Evolutionary conservation across 805 yeast species (phyloP).

Genomic region (Wickerhamiella azyma): DNA sequence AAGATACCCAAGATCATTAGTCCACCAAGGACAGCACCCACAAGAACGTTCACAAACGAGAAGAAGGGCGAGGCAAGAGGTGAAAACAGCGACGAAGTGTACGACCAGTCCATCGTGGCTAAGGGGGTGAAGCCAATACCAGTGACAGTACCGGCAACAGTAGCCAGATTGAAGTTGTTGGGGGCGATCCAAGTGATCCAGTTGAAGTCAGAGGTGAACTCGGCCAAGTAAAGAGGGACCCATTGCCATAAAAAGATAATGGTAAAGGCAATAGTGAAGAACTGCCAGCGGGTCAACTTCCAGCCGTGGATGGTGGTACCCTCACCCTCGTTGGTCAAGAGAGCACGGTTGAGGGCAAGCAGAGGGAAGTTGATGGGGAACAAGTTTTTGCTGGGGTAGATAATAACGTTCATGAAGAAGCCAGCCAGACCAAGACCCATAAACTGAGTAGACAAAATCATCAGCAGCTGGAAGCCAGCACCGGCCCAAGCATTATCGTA

Average conservation of each 20-base stretch:
- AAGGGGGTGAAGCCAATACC: slow-evolving; percentile 32
- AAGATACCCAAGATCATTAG: slow-evolving; percentile 26
- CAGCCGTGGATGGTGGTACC: slow-evolving; percentile 38
- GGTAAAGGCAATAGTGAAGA: slow-evolving; percentile 34
- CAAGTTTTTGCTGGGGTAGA: slow-evolving; percentile 31
- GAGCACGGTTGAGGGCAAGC: slow-evolving; percentile 38
- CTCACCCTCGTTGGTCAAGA: slow-evolving; percentile 17
- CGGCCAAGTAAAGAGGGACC: slow-evolving; percentile 55
- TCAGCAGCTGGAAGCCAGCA: slow-evolving; percentile 33
- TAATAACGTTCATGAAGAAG: slow-evolving; percentile 37
- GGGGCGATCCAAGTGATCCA: slow-evolving; percentile 48
- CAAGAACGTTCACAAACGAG: slow-evolving; percentile 22
- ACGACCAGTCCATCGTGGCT: slow-evolving; percentile 34
- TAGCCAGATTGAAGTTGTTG: slow-evolving; percentile 43
- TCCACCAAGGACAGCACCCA: slow-evolving; percentile 25
- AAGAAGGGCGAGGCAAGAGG: slow-evolving; percentile 28
- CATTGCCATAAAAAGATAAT: slow-evolving; percentile 45
- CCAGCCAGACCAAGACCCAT: slow-evolving; percentile 44
- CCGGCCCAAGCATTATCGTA: slow-evolving; percentile 25
- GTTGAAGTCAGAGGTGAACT: slow-evolving; percentile 47
- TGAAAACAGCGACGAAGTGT: slow-evolving; percentile 31
- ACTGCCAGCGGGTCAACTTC: slow-evolving; percentile 40
- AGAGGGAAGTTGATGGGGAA: slow-evolving; percentile 44
- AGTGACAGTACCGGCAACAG: slow-evolving; percentile 47
- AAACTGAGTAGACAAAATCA: slow-evolving; percentile 37